Evolutionary conservation across 2,329 filamentous ascomycete species (phyloP).

Genomic region (Lachnellula willkommii): DNA sequence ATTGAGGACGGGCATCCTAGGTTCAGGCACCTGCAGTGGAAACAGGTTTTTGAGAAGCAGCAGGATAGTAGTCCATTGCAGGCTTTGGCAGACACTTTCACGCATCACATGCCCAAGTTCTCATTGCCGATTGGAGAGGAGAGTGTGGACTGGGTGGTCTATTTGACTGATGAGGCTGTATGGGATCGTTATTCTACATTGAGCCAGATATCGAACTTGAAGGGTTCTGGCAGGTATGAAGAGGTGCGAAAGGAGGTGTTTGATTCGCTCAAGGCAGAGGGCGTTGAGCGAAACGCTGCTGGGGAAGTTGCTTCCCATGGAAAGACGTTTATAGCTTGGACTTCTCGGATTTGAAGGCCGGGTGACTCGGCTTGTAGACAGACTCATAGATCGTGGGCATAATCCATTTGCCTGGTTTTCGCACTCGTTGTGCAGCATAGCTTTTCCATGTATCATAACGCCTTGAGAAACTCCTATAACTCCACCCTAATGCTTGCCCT

Average conservation of each 20-base stretch:
- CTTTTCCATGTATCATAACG: conserved; percentile 12
- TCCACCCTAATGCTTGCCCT: conserved; percentile 5
- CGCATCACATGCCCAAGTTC: conserved; percentile 44
- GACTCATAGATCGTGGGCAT: conserved; percentile 3
- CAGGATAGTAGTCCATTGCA: conserved; percentile 47
- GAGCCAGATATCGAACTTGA: conserved; percentile 59
- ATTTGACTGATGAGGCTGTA: conserved; percentile 52
- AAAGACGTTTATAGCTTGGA: conserved; percentile 59
- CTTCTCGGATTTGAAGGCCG: conserved; percentile 37
- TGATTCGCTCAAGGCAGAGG: conserved; percentile 46
- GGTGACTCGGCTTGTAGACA: not conserved
- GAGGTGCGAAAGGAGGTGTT: conserved; percentile 48
- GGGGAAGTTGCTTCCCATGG: conserved; percentile 62
- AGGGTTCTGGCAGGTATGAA: conserved; percentile 42
- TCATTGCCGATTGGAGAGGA: conserved; percentile 56
- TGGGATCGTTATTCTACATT: conserved; percentile 62
- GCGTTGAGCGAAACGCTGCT: conserved; percentile 53
- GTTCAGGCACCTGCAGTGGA: conserved; percentile 63
- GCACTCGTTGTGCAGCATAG: not conserved
- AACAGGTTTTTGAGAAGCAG: conserved; percentile 57
- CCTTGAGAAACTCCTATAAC: conserved; percentile 9
- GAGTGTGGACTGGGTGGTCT: conserved; percentile 51
- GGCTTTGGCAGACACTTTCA: conserved; percentile 40
- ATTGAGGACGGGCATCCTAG: conserved; percentile 55
- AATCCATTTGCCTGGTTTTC: no score